Evolutionary conservation across 2,329 filamentous ascomycete genomes (phyloP), one percentile per base, ranked within the genome.

Genomic region (Alternaria ventricosa): DNA sequence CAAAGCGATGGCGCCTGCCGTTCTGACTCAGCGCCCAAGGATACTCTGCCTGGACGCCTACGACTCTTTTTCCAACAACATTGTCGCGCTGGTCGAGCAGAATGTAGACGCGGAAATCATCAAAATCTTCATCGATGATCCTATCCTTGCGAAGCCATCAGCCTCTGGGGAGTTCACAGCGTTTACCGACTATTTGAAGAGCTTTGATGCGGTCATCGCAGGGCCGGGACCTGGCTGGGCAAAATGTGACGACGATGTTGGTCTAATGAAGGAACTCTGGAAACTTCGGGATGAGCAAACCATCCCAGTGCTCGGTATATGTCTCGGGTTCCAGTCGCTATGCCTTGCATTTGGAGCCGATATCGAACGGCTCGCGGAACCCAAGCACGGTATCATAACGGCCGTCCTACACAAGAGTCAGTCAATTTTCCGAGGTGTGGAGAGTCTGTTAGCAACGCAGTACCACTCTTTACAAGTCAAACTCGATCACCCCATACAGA

Each of bases 1-100:
- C 45, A 30, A 41, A 54, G 49, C 49, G 30, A 78, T 79, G 77
- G 71, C 77, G 55, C 72, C 72, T 47, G 72, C 72, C 33, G 55
- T 72, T 62, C 58, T 67, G 56, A 71, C 68, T 60, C 68, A 68
- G 57, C 68, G 68, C 50, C 69, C 70, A 18, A 83, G 84, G 64
- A 91, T 98, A 66, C 88, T 98, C 67, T 97, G 97, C 81, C 86
- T 99, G 70, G 96, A 98, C 79, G 94, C 95, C 66, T 97, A 97
- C 81, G 96, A 99, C 83, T 97, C 94, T 45, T 99, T 97, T 81
- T 93, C 94, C 59, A 94, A 97, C 82, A 98, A 97, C 82, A 96
- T 98, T 73, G 89, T 96, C 57, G 90, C 92, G 6, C 87, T 97
- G 33, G 85, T 98, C 50, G 87, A 91, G 71, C 88, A 90, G 5